Evolutionary conservation across 2,329 filamentous ascomycete genomes (phyloP).

Genomic region (Huntiella omanensis): DNA sequence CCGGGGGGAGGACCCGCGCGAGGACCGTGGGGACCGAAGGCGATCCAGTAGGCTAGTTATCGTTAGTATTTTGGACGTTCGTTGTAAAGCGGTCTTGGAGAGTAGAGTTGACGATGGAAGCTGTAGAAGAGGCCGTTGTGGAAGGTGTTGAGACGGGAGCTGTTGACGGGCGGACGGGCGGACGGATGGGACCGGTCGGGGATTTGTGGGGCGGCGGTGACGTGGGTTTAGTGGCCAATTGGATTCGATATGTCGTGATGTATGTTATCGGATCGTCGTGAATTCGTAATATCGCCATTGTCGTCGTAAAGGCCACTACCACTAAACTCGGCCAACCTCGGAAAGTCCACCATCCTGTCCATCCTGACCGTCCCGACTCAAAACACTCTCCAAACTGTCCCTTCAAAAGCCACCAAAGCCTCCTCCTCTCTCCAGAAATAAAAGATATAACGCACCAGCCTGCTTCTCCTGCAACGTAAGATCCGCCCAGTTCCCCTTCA

Average conservation of each 20-base stretch:
- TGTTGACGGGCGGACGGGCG: no score
- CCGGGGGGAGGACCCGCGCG: conserved; percentile 68
- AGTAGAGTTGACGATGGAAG: neutral
- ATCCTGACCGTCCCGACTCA: neutral
- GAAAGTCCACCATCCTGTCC: neutral
- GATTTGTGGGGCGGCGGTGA: no score
- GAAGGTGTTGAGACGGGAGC: neutral
- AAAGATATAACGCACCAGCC: conserved; percentile 54
- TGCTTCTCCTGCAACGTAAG: conserved; percentile 97
- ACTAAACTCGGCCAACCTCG: no score
- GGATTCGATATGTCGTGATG: no score
- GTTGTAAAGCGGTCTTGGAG: neutral
- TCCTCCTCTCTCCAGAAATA: neutral
- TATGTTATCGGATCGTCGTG: no score
- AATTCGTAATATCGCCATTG: no score
- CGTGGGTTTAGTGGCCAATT: no score
- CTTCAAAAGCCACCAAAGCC: neutral
- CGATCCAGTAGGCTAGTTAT: conserved; percentile 87
- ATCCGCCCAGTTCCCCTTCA: conserved; percentile 96
- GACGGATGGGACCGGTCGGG: neutral
- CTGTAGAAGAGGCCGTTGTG: neutral
- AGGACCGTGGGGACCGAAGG: conserved; percentile 90
- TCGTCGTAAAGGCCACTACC: no score
- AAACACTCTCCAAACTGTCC: neutral
- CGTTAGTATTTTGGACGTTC: neutral